phyloP scores from a whole-genome alignment of 2,329 filamentous ascomycete genomes.

The Penicillium concentricum region DNA sequence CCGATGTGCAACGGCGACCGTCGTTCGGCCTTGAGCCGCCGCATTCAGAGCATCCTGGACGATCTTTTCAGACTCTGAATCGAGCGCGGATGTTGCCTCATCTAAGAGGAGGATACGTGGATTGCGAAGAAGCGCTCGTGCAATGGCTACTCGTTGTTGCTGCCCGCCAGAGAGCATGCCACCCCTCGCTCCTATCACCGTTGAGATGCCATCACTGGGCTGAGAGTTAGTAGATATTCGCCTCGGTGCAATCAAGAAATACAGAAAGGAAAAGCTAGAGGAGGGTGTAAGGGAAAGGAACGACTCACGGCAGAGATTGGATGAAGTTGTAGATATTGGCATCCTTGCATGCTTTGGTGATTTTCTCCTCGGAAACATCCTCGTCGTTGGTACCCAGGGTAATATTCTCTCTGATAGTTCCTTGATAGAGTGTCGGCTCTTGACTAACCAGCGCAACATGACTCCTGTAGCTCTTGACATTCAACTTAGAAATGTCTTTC shows the following conservation, averaged over 20 bases:
- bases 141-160: constrained; percentile 92
- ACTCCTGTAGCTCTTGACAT: constrained; percentile 82
- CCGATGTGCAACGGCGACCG: constrained; percentile 73
- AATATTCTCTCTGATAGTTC: not conserved
- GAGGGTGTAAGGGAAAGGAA: too few species aligned
- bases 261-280: not conserved
- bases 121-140: constrained; percentile 80
- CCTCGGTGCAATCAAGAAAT: constrained; percentile 49
- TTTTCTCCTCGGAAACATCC: constrained; percentile 61
- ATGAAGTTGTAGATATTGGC: constrained; percentile 26
- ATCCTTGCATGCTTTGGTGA: not conserved
- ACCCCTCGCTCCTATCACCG: constrained; percentile 82
- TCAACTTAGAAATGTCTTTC: constrained; percentile 73
- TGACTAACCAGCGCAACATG: constrained; percentile 86
- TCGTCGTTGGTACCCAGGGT: not conserved
- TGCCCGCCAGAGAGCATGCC: constrained; percentile 83
- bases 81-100: constrained; percentile 60
- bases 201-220: constrained; percentile 83
- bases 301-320: constrained; percentile 39
- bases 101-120: constrained; percentile 83
- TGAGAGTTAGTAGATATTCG: constrained; percentile 70
- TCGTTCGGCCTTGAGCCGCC: not conserved
- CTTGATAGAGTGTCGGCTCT: constrained; percentile 53
- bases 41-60: not conserved
- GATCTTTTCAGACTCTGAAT: not conserved